Percentiles rank a stretch among this genome's conserved stretches.
Evolutionary conservation across 108 stramenopile species (phyloP).

Genomic region (Nitzschia putrida): DNA sequence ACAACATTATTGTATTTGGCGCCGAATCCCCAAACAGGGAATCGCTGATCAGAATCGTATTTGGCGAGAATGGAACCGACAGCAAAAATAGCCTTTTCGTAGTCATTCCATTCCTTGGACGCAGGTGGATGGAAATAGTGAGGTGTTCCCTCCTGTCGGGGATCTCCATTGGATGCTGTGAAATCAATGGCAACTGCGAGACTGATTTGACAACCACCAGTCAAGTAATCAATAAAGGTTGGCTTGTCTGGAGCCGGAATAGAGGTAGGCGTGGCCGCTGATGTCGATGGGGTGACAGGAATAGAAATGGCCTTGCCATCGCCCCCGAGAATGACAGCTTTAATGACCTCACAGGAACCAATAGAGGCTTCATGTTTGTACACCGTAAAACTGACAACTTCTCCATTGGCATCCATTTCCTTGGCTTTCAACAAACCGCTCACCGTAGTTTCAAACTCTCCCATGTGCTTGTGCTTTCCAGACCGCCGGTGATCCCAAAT

Average conservation of each 20-base stretch:
- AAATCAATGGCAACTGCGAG: constrained; percentile 91
- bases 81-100: constrained; percentile 80
- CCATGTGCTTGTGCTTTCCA: constrained; percentile 78
- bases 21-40: constrained; percentile 93
- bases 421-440: constrained; percentile 42
- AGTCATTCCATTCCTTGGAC: constrained; percentile 72
- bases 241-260: constrained; percentile 23
- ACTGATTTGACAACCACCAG: constrained; percentile 72
- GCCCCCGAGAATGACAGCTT: constrained; percentile 31
- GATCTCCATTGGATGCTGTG: constrained; percentile 92
- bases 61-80: constrained; percentile 77
- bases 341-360: constrained; percentile 39
- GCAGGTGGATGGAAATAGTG: constrained; percentile 73
- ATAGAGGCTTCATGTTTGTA: constrained; percentile 31
- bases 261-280: neutral
- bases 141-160: constrained; percentile 69
- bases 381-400: constrained; percentile 30
- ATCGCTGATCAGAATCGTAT: constrained; percentile 87
- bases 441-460: constrained; percentile 68
- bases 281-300: neutral
- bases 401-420: constrained; percentile 18
- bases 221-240: constrained; percentile 75
- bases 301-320: neutral
- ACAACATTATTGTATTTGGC: constrained; percentile 89
- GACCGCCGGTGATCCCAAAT: constrained; percentile 65